Percentiles rank a stretch among this genome's conserved stretches.
phyloP scores from a whole-genome alignment of 176 grass and related monocot species.

The Cenchrus fungigraminus region DNA sequence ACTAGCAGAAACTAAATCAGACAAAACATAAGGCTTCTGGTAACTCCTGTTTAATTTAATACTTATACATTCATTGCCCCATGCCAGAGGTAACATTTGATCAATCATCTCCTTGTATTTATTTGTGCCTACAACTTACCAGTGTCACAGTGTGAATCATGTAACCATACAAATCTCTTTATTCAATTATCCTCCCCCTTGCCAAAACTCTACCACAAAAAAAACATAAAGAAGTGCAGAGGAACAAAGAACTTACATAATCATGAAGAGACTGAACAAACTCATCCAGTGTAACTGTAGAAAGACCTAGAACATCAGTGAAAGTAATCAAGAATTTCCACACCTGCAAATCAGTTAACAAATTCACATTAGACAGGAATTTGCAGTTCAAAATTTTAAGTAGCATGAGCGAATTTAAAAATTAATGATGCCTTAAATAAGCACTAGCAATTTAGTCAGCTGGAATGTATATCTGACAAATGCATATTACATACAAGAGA shows the following conservation, averaged over 20 bases:
- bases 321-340: constrained; percentile 99
- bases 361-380: constrained; percentile 25
- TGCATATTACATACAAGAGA: not conserved
- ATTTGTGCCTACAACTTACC: constrained; percentile 13
- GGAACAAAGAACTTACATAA: constrained; percentile 73
- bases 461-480: constrained; percentile 23
- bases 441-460: not conserved
- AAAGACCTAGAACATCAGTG: constrained; percentile 87
- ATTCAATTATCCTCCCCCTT: not conserved
- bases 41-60: constrained; percentile 14
- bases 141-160: not conserved
- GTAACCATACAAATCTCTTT: constrained; percentile 9
- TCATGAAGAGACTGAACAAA: constrained; percentile 98
- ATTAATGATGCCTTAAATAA: not conserved
- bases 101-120: not conserved
- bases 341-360: constrained; percentile 63
- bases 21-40: not conserved
- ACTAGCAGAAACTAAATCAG: constrained; percentile 9
- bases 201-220: constrained; percentile 13
- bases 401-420: constrained; percentile 16
- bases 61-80: constrained; percentile 14
- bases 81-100: constrained; percentile 2
- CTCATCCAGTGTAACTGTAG: constrained; percentile 90
- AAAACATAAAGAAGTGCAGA: constrained; percentile 46
- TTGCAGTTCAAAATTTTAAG: not conserved